A percentile compares a stretch with the other conserved stretches of the same genome.
Evolutionary conservation across 176 grass and related monocot genomes (phyloP).

Genomic region (Zoysia japonica): DNA sequence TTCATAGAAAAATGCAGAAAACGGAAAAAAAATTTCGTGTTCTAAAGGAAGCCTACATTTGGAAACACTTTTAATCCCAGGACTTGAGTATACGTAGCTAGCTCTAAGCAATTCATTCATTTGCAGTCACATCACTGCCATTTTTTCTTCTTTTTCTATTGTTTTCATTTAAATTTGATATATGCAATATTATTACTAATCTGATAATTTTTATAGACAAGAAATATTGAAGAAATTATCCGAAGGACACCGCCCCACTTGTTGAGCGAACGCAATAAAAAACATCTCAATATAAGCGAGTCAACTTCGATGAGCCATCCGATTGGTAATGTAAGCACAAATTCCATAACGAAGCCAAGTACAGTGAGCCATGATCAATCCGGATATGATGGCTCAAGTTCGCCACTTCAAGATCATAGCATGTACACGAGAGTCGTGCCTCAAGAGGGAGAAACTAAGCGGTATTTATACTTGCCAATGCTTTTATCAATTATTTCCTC

Average conservation of each 20-base stretch:
- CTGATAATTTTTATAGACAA: neutral
- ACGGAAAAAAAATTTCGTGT: too few relatives aligned
- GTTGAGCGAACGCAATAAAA: constrained; percentile 1
- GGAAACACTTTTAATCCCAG: neutral
- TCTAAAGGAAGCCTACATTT: too few relatives aligned
- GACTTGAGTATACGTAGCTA: neutral
- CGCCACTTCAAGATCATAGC: neutral
- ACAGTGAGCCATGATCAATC: neutral
- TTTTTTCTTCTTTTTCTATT: neutral
- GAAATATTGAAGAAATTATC: neutral
- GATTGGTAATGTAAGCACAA: neutral
- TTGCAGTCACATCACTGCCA: neutral
- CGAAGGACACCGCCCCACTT: constrained; percentile 13
- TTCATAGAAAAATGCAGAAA: too few relatives aligned
- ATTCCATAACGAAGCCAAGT: neutral
- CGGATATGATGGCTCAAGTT: constrained; percentile 4
- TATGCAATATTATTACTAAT: neutral
- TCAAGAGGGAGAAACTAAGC: constrained; percentile 1
- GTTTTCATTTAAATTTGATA: neutral
- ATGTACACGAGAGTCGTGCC: neutral
- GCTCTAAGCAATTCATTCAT: too few relatives aligned
- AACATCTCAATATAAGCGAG: neutral
- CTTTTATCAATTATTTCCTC: neutral
- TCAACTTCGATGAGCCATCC: neutral
- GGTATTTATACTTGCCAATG: neutral